A percentile compares a stretch with the other conserved stretches of the same genome.
phyloP scores from a whole-genome alignment of 805 yeast genomes.

The Yarrowia sp. region DNA sequence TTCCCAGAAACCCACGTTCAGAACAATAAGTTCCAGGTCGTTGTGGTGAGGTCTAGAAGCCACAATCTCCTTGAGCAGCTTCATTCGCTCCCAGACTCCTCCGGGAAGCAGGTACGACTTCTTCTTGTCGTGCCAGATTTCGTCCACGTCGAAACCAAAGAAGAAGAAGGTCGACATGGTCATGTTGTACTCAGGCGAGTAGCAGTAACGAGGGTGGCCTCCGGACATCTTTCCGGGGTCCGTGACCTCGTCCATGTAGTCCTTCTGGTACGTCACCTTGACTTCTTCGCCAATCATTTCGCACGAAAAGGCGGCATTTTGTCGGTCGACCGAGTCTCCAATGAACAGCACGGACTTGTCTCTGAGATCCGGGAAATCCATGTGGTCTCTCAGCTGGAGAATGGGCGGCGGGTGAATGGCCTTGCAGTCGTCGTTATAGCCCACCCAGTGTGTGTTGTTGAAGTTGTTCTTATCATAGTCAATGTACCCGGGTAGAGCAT shows the following conservation, averaged over 20 bases:
- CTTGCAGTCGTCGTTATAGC: slow-evolving; percentile 34
- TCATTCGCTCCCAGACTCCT: slow-evolving; percentile 25
- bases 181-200: slow-evolving; percentile 33
- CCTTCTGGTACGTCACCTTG: slow-evolving; percentile 38
- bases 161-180: slow-evolving; percentile 38
- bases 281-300: slow-evolving; percentile 19
- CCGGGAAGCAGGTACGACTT: slow-evolving; percentile 39
- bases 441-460: slow-evolving; percentile 34
- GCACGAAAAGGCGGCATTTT: slow-evolving; percentile 36
- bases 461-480: slow-evolving; percentile 30
- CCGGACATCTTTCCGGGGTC: slow-evolving; percentile 15
- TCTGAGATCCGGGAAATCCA: slow-evolving; percentile 22
- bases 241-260: slow-evolving; percentile 9
- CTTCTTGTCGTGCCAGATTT: slow-evolving; percentile 40
- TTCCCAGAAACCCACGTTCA: slow-evolving; percentile 40
- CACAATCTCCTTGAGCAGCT: slow-evolving; percentile 15
- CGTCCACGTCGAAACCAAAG: slow-evolving; percentile 40
- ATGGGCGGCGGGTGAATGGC: slow-evolving; percentile 33
- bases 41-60: slow-evolving; percentile 23
- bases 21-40: slow-evolving; percentile 34
- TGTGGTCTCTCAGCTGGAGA: slow-evolving; percentile 21
- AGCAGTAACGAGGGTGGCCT: slow-evolving; percentile 38
- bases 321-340: slow-evolving; percentile 40
- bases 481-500: slow-evolving; percentile 36
- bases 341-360: slow-evolving; percentile 38